Evolutionary conservation across 768 basidiomycete genomes (phyloP), one percentile per base, ranked within the genome.

Genomic region (Boletus barrowsii): DNA sequence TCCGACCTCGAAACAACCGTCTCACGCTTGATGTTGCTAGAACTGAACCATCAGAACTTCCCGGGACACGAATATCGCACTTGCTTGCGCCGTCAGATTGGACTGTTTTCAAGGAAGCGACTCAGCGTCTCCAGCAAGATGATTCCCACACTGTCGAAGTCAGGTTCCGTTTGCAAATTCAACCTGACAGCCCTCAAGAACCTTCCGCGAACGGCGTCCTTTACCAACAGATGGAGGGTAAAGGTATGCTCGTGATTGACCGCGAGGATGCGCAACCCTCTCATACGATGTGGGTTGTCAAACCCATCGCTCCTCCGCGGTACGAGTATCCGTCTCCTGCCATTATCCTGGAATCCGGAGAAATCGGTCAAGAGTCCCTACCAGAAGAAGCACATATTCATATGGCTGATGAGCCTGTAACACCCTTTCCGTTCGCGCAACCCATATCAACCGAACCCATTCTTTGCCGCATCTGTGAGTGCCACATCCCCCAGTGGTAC

Each of bases 241-340:
- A 96, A 68, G 97, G 97, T 17, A 98, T 99, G 97, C 83, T 98
- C 63, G 95, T 98, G 86, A 82, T 91, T 55, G 95, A 98, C 75
- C 85, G 94, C 32, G 84, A 93, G 67, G 88, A 87, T 50, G 88
- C 88, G 17, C 81, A 83, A 55, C 86, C 93, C 14, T 90, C 93
- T 15, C 97, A 98, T 71, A 96, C 95, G 14, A 97, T 98, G 94
- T 98, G 94, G 94, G 93, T 96, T 42, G 83, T 94, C 71, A 93
- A 88, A 68, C 91, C 93, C 32, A 80, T 88, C 54, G 82, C 83
- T 40, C 74, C 84, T 46, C 82, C 90, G 49, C 84, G 86, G 49
- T 84, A 81, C 61, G 83, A 88, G 65, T 75, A 84, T 58, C 79
- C 83, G 42, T 77, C 82, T n/a, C 79, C 82, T n/a, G 70, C 81